Evolutionary conservation across 805 yeast species (phyloP).

Genomic region (Nakazawaea wyomingensis): DNA sequence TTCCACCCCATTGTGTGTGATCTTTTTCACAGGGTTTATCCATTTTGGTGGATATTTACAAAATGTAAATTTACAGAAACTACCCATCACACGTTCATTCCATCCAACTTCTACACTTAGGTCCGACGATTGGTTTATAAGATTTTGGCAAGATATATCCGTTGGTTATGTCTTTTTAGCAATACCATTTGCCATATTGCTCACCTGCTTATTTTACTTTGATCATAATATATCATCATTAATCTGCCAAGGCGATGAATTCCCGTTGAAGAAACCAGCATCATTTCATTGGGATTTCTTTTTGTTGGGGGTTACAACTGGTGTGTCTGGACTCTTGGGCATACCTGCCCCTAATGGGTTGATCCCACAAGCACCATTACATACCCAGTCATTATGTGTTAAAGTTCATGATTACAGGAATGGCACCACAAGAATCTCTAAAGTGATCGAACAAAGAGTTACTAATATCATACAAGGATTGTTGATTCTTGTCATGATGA

Average conservation of each 20-base stretch:
- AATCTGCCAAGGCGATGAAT: constrained; percentile 84
- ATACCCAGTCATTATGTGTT: constrained; percentile 71
- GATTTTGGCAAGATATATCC: constrained; percentile 63
- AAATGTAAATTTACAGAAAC: constrained; percentile 48
- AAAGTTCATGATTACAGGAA: constrained; percentile 32
- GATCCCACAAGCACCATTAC: constrained; percentile 96
- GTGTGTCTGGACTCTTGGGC: constrained; percentile 81
- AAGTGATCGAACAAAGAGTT: constrained; percentile 85
- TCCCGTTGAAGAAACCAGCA: constrained; percentile 78
- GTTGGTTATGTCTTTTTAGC: constrained; percentile 83
- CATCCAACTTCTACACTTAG: constrained; percentile 58
- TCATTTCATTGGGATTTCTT: constrained; percentile 91
- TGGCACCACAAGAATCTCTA: constrained; percentile 28
- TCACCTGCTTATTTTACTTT: constrained; percentile 83
- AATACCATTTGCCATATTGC: constrained; percentile 82
- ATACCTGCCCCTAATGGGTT: constrained; percentile 95
- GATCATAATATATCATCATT: constrained; percentile 94
- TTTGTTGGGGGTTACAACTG: constrained; percentile 80
- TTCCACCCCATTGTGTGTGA: constrained; percentile 75
- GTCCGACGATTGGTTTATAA: constrained; percentile 69
- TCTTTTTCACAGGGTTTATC: constrained; percentile 89
- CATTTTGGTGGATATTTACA: constrained; percentile 80
- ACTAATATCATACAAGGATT: constrained; percentile 84
- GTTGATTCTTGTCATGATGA: constrained; percentile 80
- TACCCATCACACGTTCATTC: constrained; percentile 71